Conservation (phyloP, 2,329 filamentous ascomycete species). For the Fusarium clavum region DNA sequence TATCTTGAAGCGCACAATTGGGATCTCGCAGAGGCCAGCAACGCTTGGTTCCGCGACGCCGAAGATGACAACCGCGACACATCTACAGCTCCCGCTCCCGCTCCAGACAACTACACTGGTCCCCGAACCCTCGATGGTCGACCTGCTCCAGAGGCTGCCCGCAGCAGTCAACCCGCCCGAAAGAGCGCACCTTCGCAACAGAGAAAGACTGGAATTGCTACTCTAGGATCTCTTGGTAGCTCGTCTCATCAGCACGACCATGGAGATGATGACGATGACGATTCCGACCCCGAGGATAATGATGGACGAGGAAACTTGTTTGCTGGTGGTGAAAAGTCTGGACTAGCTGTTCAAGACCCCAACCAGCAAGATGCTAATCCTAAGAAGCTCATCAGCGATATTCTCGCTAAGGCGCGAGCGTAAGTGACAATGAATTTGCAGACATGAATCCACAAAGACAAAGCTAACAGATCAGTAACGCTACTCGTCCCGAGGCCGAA, state of each 20-base stretch:
- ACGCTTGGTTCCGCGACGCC: conserved; percentile 67
- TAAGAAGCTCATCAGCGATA: conserved; percentile 70
- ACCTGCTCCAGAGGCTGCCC: conserved; percentile 61
- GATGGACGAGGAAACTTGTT: conserved; percentile 76
- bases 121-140: conserved; percentile 72
- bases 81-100: conserved; percentile 53
- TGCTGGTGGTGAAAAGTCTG: conserved; percentile 87
- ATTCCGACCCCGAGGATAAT: conserved; percentile 66
- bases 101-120: conserved; percentile 64
- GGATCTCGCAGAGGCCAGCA: conserved; percentile 72
- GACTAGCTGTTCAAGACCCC: conserved; percentile 74
- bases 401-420: conserved; percentile 73
- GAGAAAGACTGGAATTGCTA: conserved; percentile 72
- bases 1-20: conserved; percentile 74
- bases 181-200: conserved; percentile 52
- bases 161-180: conserved; percentile 49
- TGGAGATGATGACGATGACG: conserved; percentile 70
- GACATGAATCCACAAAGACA: neutral
- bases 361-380: conserved; percentile 60
- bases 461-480: conserved; percentile 62
- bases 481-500: conserved; percentile 65
- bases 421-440: conserved; percentile 49
- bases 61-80: conserved; percentile 62
- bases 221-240: conserved; percentile 66
- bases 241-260: conserved; percentile 63